Percentiles rank a stretch among this genome's conserved stretches.
Conservation (phyloP, 2,329 filamentous ascomycete genomes). For the Colletotrichum phormii region DNA sequence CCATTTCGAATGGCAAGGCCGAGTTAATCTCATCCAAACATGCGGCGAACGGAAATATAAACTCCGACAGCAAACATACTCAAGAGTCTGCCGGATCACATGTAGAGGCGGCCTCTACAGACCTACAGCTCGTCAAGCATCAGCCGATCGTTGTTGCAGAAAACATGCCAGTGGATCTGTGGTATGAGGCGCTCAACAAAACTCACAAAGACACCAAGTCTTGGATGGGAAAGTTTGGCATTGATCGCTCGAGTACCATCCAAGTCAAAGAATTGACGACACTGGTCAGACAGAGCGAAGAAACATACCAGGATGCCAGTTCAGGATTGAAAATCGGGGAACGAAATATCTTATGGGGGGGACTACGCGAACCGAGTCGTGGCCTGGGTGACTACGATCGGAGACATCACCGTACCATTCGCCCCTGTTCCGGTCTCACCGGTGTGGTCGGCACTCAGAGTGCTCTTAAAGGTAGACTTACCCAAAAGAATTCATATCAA, state of each 20-base stretch:
- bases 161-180: not conserved
- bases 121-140: not conserved
- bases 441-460: not conserved
- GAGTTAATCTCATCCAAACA: not conserved
- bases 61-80: not conserved
- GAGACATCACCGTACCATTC: not conserved
- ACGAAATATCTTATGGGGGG: not conserved
- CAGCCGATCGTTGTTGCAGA: not conserved
- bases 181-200: not conserved
- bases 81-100: not conserved
- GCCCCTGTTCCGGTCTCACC: not conserved
- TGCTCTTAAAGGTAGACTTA: not conserved
- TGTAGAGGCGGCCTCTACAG: not conserved
- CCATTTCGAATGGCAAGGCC: not conserved
- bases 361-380: not conserved
- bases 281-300: not conserved
- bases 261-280: not conserved
- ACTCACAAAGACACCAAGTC: not conserved
- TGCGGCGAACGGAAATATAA: not conserved
- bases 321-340: not conserved
- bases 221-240: not conserved
- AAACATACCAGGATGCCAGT: not conserved
- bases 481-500: accelerated
- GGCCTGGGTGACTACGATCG: not conserved
- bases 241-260: not conserved